Conservation (phyloP, 805 yeast species). For the Cyberlindnera subsufficiens region DNA sequence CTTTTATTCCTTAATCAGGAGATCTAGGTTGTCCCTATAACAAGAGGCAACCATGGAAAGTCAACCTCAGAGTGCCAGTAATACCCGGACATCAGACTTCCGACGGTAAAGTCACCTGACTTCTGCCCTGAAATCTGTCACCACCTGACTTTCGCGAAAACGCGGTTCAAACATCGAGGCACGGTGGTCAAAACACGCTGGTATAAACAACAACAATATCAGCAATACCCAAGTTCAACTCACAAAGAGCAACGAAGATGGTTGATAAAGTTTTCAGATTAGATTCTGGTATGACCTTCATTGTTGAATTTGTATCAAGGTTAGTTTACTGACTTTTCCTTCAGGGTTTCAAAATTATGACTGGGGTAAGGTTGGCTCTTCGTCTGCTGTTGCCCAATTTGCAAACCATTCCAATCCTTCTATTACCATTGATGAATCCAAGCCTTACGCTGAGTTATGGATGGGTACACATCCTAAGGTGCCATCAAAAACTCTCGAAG, state of each 20-base stretch:
- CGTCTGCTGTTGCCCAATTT: conserved; percentile 85
- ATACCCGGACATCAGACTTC: no score
- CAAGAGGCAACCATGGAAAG: no score
- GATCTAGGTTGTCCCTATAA: no score
- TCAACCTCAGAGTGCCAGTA: no score
- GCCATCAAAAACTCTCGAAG: conserved; percentile 58
- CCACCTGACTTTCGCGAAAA: no score
- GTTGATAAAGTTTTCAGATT: conserved; percentile 32
- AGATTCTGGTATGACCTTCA: conserved; percentile 29
- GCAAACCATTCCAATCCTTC: conserved; percentile 64
- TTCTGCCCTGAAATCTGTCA: no score
- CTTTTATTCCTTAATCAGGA: no score
- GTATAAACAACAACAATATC: background rate
- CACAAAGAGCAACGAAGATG: conserved; percentile 20
- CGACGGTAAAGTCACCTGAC: no score
- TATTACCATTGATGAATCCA: conserved; percentile 56
- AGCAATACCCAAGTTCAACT: conserved; percentile 23
- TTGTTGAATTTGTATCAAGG: no score
- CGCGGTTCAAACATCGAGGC: no score
- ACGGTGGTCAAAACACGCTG: background rate
- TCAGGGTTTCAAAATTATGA: conserved; percentile 72
- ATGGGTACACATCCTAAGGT: conserved; percentile 98
- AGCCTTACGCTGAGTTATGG: conserved; percentile 98
- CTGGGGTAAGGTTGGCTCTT: conserved; percentile 82
- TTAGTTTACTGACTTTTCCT: background rate